Evolutionary conservation across 2,329 filamentous ascomycete species (phyloP).

Genomic region (Exutisphaerella laricina): DNA sequence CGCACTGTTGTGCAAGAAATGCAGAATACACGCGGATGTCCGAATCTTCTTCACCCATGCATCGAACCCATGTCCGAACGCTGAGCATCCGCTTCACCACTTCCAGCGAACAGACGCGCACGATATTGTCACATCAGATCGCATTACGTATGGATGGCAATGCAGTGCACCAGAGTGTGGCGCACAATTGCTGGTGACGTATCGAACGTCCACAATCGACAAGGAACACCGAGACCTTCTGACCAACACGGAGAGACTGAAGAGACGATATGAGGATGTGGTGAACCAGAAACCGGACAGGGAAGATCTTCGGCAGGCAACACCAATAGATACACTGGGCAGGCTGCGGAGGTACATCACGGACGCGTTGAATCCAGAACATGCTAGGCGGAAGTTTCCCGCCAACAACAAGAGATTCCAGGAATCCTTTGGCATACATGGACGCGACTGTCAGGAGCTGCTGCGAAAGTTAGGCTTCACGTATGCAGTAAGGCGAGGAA

Average conservation of each 20-base stretch:
- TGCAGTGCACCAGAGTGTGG: slow-evolving; percentile 57
- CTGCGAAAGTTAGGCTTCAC: slow-evolving; percentile 55
- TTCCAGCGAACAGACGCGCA: slow-evolving; percentile 34
- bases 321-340: slow-evolving; percentile 50
- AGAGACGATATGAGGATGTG: slow-evolving; percentile 49
- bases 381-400: slow-evolving; percentile 51
- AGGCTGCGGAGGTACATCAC: slow-evolving; percentile 56
- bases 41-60: slow-evolving; percentile 45
- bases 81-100: slow-evolving; percentile 56
- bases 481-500: slow-evolving; percentile 30
- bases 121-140: slow-evolving; percentile 12
- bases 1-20: slow-evolving; percentile 56
- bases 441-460: slow-evolving; percentile 53
- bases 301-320: slow-evolving; percentile 48
- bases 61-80: slow-evolving; percentile 43
- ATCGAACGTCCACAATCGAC: slow-evolving; percentile 49
- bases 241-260: slow-evolving; percentile 49
- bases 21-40: slow-evolving; percentile 58
- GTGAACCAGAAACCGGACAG: slow-evolving; percentile 49
- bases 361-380: slow-evolving; percentile 50
- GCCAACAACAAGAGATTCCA: slow-evolving; percentile 59
- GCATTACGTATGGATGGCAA: slow-evolving; percentile 46
- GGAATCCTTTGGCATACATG: slow-evolving; percentile 50
- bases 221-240: slow-evolving; percentile 47
- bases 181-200: slow-evolving; percentile 47